These are phyloP conservation scores for Peterozyma xylosa DNA, from an alignment of 805 yeast genomes.

Conservation along the genomic window DNA sequence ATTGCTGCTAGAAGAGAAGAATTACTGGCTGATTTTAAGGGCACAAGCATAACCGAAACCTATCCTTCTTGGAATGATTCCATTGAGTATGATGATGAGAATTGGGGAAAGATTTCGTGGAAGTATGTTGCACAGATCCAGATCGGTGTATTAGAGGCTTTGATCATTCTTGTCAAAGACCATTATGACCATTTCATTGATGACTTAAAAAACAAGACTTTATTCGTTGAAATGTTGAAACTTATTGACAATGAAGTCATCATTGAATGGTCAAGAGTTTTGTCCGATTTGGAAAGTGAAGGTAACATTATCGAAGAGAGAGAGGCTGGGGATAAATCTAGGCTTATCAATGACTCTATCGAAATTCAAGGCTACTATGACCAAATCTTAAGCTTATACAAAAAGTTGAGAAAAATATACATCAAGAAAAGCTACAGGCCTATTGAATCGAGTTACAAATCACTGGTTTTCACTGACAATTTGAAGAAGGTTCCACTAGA, in stretches of 20 bases:
- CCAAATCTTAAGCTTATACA: slow-evolving; percentile 37
- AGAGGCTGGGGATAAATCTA: too few species aligned
- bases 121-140: slow-evolving; percentile 69
- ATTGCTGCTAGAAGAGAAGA: slow-evolving; percentile 23
- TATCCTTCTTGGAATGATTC: slow-evolving; percentile 53
- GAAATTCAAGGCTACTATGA: slow-evolving; percentile 16
- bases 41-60: not conserved
- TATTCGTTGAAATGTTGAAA: slow-evolving; percentile 58
- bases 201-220: slow-evolving; percentile 50
- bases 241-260: slow-evolving; percentile 60
- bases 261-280: slow-evolving; percentile 38
- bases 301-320: slow-evolving; percentile 22
- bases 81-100: slow-evolving; percentile 25
- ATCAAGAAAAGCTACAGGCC: slow-evolving; percentile 70
- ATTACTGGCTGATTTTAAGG: not conserved
- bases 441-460: slow-evolving; percentile 27
- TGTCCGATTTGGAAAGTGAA: slow-evolving; percentile 18
- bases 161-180: slow-evolving; percentile 61
- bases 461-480: slow-evolving; percentile 33
- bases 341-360: slow-evolving; percentile 8
- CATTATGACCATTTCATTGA: slow-evolving; percentile 72
- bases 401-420: slow-evolving; percentile 59
- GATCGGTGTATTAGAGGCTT: slow-evolving; percentile 71
- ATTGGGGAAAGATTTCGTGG: slow-evolving; percentile 45
- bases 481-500: slow-evolving; percentile 35